Conservation (phyloP, 1,139 yeast species). For the Saccharomycopsis hybrid region DNA sequence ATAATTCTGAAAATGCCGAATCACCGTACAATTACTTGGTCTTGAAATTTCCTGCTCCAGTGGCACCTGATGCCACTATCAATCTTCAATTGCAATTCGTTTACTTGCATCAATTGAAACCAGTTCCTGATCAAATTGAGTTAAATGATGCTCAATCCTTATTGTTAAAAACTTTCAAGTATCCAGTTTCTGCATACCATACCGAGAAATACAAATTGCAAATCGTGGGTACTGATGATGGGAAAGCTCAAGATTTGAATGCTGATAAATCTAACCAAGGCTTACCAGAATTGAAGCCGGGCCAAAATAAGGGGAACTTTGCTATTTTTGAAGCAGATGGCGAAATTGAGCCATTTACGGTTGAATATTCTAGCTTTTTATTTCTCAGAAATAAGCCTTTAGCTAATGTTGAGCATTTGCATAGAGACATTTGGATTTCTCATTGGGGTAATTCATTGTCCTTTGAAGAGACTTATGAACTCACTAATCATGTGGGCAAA, state of each 20-base stretch:
- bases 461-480: constrained; percentile 79
- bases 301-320: constrained; percentile 8
- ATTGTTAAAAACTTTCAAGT: constrained; percentile 47
- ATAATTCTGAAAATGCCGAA: constrained; percentile 28
- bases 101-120: constrained; percentile 41
- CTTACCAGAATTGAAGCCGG: constrained; percentile 11
- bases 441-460: constrained; percentile 63
- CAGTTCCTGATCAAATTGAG: constrained; percentile 58
- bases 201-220: constrained; percentile 47
- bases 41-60: constrained; percentile 54
- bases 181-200: constrained; percentile 56
- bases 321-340: constrained; percentile 4
- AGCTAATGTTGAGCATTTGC: constrained; percentile 49
- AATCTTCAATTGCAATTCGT: constrained; percentile 50
- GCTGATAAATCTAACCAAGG: constrained; percentile 22
- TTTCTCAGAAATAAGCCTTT: constrained; percentile 68
- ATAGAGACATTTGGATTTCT: constrained; percentile 79
- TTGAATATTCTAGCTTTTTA: constrained; percentile 40
- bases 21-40: constrained; percentile 38
- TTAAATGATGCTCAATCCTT: constrained; percentile 62
- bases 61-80: constrained; percentile 54
- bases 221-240: constrained; percentile 47
- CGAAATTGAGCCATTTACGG: constrained; percentile 18
- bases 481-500: constrained; percentile 69
- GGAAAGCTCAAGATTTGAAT: constrained; percentile 34